These are phyloP conservation scores for Gillenia trifoliata DNA, from an alignment of 306 rosid species.

Conservation along the genomic window DNA sequence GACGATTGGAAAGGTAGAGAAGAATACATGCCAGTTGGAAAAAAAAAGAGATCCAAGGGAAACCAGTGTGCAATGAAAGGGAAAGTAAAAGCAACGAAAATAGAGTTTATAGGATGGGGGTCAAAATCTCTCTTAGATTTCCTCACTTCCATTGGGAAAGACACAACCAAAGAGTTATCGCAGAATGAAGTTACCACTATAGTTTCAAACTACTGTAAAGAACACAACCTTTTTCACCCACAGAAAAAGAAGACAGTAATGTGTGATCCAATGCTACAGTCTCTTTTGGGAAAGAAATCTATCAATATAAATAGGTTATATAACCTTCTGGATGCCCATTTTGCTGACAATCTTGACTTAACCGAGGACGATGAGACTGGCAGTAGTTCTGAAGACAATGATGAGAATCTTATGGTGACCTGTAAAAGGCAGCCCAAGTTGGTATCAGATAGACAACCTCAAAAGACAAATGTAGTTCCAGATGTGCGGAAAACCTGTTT, in stretches of 20 bases:
- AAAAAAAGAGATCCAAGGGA: conserved; percentile 29
- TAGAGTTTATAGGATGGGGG: conserved; percentile 70
- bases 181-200: conserved; percentile 55
- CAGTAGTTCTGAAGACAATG: conserved; percentile 36
- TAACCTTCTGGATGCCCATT: conserved; percentile 52
- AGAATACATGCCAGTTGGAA: conserved; percentile 21
- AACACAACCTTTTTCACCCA: conserved; percentile 57
- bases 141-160: conserved; percentile 46
- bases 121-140: conserved; percentile 53
- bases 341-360: conserved; percentile 49
- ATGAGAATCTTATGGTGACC: conserved; percentile 16
- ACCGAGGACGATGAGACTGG: conserved; percentile 34
- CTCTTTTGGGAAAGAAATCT: conserved; percentile 51
- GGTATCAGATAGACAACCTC: conserved; percentile 20
- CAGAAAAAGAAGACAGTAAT: conserved; percentile 48
- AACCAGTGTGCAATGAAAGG: conserved; percentile 17
- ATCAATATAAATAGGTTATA: conserved; percentile 40
- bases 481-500: conserved; percentile 32
- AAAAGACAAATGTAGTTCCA: conserved; percentile 15
- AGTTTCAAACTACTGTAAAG: conserved; percentile 49
- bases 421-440: conserved; percentile 28
- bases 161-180: conserved; percentile 37
- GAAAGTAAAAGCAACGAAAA: conserved; percentile 38
- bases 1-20: conserved; percentile 38
- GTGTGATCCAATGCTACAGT: conserved; percentile 47